Percentiles rank a stretch among this genome's conserved stretches.
Evolutionary conservation across 2,329 filamentous ascomycete species (phyloP).

Genomic region (Epicoccum sorghinum): DNA sequence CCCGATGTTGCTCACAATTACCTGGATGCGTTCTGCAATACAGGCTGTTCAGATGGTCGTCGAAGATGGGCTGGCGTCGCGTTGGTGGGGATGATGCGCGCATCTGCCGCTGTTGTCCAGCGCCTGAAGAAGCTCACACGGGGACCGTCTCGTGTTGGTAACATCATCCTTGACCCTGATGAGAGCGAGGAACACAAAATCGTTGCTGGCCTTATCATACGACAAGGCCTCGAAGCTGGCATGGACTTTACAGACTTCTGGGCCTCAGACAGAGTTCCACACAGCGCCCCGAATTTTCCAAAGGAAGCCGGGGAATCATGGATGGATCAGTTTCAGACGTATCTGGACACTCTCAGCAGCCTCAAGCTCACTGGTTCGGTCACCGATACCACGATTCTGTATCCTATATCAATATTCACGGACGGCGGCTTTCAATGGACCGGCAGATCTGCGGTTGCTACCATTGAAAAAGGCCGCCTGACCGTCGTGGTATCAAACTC

Average conservation of each 20-base stretch:
- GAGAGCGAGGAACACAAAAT: slow-evolving; percentile 41
- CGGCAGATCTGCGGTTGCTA: slow-evolving; percentile 18
- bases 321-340: slow-evolving; percentile 37
- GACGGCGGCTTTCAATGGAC: slow-evolving; percentile 33
- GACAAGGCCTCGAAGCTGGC: slow-evolving; percentile 27
- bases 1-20: slow-evolving; percentile 29
- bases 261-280: slow-evolving; percentile 28
- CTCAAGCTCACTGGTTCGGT: slow-evolving; percentile 20
- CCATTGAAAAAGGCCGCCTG: slow-evolving; percentile 27
- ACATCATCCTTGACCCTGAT: slow-evolving; percentile 26
- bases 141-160: slow-evolving; percentile 28
- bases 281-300: slow-evolving; percentile 35
- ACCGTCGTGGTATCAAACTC: slow-evolving; percentile 30
- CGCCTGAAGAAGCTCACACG: slow-evolving; percentile 20
- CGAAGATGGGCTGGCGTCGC: slow-evolving; percentile 42
- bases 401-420: slow-evolving; percentile 27
- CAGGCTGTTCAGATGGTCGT: slow-evolving; percentile 17
- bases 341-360: slow-evolving; percentile 31
- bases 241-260: slow-evolving; percentile 37
- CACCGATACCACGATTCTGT: slow-evolving; percentile 26
- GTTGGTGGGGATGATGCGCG: slow-evolving; percentile 35
- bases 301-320: slow-evolving; percentile 22
- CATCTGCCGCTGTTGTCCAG: slow-evolving; percentile 21
- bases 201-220: slow-evolving; percentile 40
- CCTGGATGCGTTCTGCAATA: slow-evolving; percentile 36